Base-by-base conservation (phyloP, 805 yeast species). In the Kazachstania psychrophila region DNA sequence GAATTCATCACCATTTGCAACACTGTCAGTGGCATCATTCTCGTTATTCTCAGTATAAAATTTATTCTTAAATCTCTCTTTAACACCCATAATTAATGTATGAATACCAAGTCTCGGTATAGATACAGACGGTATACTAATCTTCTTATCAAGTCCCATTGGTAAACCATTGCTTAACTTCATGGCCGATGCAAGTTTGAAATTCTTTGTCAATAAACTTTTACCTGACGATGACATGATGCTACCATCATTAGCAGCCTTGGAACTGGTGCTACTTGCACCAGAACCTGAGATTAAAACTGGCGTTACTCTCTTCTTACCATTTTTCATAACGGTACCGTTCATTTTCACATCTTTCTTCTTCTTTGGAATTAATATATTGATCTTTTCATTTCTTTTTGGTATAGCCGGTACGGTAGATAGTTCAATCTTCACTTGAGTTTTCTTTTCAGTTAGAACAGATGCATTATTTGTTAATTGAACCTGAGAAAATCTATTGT, bases 231-330 rank as follows among this genome's bases (percentile, higher is more conserved):
- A n/a, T n/a, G n/a, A n/a, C n/a, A n/a, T n/a, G n/a, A n/a, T n/a
- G n/a, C n/a, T n/a, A n/a, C n/a, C n/a, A n/a, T n/a, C 18, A 17
- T 11, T 25, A 3, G 11, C 10, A 19, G 26, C 7, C 5, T 9
- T 25, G 2, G 31, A 3, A 24, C 6, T 24, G 3, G 26, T 17
- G 10, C 31, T 13, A n/a, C 16, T 18, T 7, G 16, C 15, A 2
- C 15, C 30, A 11, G 28, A 11, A 5, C 72, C 53, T 1, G 88
- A 74, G 3, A 81, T 68, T 11, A 81, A 56, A 16, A 77, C 65
- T 5, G 92, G 94, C 1, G 83, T 72, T 2, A 83, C 86, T 46
- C 92, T 61, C 47, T 81, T 82, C 49, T 75, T 76, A 4, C 92
- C 92, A 26, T 79, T 78, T 47, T 83, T 74, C 5, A 82, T 69